Percentiles rank a stretch among this genome's conserved stretches.
Evolutionary conservation across 2,329 filamentous ascomycete species (phyloP).

Genomic region (Purpureocillium takamizusanense): DNA sequence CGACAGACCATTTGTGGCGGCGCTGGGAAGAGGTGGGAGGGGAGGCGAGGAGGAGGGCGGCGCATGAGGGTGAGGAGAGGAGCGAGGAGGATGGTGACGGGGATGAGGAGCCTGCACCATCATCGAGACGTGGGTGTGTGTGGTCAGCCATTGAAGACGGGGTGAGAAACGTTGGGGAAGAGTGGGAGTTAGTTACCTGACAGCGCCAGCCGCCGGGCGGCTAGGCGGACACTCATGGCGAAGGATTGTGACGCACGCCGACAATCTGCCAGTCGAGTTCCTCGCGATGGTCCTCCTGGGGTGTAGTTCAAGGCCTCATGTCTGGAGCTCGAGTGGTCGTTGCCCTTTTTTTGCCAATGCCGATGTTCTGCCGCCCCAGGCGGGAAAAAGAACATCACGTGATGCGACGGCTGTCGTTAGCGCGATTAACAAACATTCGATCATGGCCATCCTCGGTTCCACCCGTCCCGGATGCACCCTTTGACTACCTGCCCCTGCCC

Average conservation of each 20-base stretch:
- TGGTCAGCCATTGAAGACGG: slow-evolving; percentile 5
- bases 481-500: slow-evolving; percentile 11
- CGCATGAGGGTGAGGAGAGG: slow-evolving; percentile 4
- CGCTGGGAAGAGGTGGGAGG: slow-evolving; percentile 14
- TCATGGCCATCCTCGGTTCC: slow-evolving; percentile 13
- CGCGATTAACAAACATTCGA: slow-evolving; percentile 27
- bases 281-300: neutral
- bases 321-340: slow-evolving; percentile 9
- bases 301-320: neutral
- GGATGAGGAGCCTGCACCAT: slow-evolving; percentile 13
- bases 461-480: neutral
- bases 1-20: slow-evolving; percentile 35
- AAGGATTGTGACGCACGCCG: slow-evolving; percentile 2
- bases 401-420: slow-evolving; percentile 10
- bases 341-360: slow-evolving; percentile 13
- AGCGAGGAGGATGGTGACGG: slow-evolving; percentile 6
- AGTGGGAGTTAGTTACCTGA: slow-evolving; percentile 40
- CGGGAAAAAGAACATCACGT: slow-evolving; percentile 9
- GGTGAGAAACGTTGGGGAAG: neutral
- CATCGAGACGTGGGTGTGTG: no score
- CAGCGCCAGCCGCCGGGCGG: slow-evolving; percentile 50
- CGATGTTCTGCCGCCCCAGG: slow-evolving; percentile 14
- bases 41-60: slow-evolving; percentile 9
- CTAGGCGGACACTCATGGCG: slow-evolving; percentile 57
- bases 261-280: neutral